These are phyloP conservation scores for Daedalea quercina DNA, from an alignment of 768 basidiomycete genomes.

Conservation along the genomic window DNA sequence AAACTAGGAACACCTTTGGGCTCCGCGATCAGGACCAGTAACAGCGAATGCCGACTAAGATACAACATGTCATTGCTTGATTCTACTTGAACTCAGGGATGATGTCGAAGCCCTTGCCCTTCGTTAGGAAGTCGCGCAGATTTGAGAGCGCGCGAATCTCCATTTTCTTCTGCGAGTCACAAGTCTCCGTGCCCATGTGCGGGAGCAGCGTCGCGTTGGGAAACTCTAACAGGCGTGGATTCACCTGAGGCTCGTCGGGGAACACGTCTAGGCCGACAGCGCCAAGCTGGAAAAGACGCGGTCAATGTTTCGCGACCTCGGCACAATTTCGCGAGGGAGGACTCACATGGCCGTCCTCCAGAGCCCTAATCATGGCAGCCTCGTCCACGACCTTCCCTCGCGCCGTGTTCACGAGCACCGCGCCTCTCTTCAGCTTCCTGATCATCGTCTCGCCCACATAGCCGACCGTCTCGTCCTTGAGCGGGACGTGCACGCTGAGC, in stretches of 20 bases:
- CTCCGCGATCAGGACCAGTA: too few species aligned
- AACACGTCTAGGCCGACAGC: slow-evolving; percentile 84
- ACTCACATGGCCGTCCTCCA: slow-evolving; percentile 84
- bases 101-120: slow-evolving; percentile 59
- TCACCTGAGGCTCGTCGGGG: slow-evolving; percentile 77
- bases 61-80: too few species aligned
- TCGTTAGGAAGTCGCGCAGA: slow-evolving; percentile 59
- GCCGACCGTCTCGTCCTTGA: slow-evolving; percentile 66
- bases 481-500: slow-evolving; percentile 79
- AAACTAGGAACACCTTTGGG: too few species aligned
- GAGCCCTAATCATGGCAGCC: slow-evolving; percentile 74
- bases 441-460: slow-evolving; percentile 74
- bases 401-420: slow-evolving; percentile 81
- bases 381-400: slow-evolving; percentile 90
- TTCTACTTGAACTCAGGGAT: slow-evolving; percentile 43
- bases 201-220: slow-evolving; percentile 82
- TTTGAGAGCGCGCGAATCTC: slow-evolving; percentile 81
- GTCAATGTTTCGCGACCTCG: neutral
- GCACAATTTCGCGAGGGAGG: neutral
- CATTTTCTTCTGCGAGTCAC: slow-evolving; percentile 77
- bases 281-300: slow-evolving; percentile 42
- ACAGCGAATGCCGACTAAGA: too few species aligned
- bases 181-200: slow-evolving; percentile 87
- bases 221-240: slow-evolving; percentile 74
- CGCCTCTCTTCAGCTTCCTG: slow-evolving; percentile 66